Percentiles rank a stretch among this genome's conserved stretches.
Evolutionary conservation across 2,329 filamentous ascomycete genomes (phyloP).

Genomic region (Epichloe glyceriae): DNA sequence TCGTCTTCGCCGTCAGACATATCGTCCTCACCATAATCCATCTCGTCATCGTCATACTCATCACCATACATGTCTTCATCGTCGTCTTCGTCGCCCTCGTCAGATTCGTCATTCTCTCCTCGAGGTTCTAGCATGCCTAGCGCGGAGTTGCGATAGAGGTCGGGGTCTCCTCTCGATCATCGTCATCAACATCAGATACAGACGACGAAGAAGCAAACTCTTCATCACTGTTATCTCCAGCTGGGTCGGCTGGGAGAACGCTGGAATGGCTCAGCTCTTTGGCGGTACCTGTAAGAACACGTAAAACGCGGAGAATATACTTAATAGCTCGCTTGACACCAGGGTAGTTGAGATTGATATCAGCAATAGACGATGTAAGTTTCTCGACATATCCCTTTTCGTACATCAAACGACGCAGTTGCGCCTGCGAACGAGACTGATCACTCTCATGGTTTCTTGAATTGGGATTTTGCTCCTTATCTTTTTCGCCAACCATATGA

Average conservation of each 20-base stretch:
- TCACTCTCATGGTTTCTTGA: constrained; percentile 25
- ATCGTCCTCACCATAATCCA: constrained; percentile 79
- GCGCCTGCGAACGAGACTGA: constrained; percentile 53
- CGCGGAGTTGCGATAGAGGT: constrained; percentile 92
- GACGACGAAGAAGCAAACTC: constrained; percentile 82
- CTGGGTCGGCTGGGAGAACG: constrained; percentile 53
- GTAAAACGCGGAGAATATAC: constrained; percentile 83
- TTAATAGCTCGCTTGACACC: constrained; percentile 90
- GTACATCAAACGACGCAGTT: constrained; percentile 90
- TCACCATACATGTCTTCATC: constrained; percentile 91
- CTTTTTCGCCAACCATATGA: constrained; percentile 74
- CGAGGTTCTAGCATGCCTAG: constrained; percentile 86
- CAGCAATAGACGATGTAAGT: constrained; percentile 81
- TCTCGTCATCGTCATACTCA: constrained; percentile 81
- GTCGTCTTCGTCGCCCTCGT: constrained; percentile 58
- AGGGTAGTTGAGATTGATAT: constrained; percentile 90
- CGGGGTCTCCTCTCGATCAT: constrained; percentile 85
- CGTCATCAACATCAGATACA: constrained; percentile 71
- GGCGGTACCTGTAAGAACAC: constrained; percentile 75
- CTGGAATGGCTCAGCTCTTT: constrained; percentile 74
- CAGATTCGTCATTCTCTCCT: constrained; percentile 69
- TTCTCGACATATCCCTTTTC: constrained; percentile 92
- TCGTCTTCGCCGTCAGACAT: constrained; percentile 73
- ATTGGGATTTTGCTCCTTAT: constrained; percentile 42
- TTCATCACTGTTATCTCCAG: constrained; percentile 62